Base-by-base conservation (phyloP, 2,329 filamentous ascomycete species). In the Colletotrichum sp. region DNA sequence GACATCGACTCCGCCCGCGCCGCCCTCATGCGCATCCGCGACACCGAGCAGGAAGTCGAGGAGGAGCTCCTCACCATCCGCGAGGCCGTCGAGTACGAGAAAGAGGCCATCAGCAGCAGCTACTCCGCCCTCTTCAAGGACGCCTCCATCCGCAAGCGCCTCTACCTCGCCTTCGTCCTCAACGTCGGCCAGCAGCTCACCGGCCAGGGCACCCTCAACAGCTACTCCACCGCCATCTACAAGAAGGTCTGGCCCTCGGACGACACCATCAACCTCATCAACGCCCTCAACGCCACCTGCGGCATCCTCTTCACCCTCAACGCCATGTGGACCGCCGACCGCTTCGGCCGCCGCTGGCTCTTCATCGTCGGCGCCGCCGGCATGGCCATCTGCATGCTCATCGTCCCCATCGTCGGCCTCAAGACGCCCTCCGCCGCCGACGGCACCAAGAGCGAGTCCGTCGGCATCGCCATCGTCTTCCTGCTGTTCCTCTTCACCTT, bases 291-390 rank as follows among this genome's bases (percentile, higher is more conserved):
- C 82, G 93, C 93, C 55, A 95, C 93, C 8, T 93, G 92, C 78
- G 92, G 92, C 72, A 95, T 95, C 77, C 76, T 94, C 26, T 95
- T 95, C 84, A 95, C 93, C 0, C 87, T 94, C 60, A 94, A 94
- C 78, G 93, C 93, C 16, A 90, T 92, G 48, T 95, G 93, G 93
- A 94, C 92, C 6, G 92, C 94, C 38, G 93, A 95, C 82, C 89
- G 93, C 66, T 94, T 93, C 78, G 93, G 93, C 48, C 90, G 93
- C 68, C 93, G 93, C 79, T 92, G 93, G 86, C 86, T 95, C 74
- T 89, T 95, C 80, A 92, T 95, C 72, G 87, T 92, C 43, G 93
- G 93, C 80, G 93, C 90, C 55, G 83, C 92, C 60, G 93, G 93
- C 48, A 95, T 95, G 90, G 92, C 89, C 6, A 75, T 91, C 12